Evolutionary conservation across 176 grass and related monocot genomes (phyloP).

Genomic region (Eremochloa ophiuroides): DNA sequence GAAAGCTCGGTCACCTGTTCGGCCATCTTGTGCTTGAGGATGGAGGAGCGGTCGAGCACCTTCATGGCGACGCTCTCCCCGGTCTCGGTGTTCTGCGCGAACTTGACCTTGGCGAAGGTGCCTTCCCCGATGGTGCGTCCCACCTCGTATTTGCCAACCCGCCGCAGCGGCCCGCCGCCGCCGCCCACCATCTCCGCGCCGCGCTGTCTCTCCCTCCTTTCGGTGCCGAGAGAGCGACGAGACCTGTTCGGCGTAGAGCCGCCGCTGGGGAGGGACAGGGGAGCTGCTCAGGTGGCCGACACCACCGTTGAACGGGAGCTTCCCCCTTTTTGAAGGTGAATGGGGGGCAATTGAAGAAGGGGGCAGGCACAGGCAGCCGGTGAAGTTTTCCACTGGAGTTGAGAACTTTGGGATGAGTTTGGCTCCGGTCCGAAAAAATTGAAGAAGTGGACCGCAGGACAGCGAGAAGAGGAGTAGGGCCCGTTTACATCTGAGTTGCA

Average conservation of each 20-base stretch:
- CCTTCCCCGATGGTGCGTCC: constrained; percentile 96
- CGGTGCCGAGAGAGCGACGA: neutral
- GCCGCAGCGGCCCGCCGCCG: constrained; percentile 45
- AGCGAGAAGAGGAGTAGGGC: neutral
- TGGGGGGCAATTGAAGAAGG: neutral
- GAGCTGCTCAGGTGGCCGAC: constrained; percentile 5
- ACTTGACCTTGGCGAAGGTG: constrained; percentile 98
- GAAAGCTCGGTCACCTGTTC: constrained; percentile 58
- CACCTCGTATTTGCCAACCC: constrained; percentile 97
- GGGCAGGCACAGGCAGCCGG: neutral
- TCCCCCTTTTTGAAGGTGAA: neutral
- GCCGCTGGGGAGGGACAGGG: neutral
- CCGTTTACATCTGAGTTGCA: too few species aligned
- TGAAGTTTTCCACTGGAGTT: neutral
- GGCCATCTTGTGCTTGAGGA: constrained; percentile 98
- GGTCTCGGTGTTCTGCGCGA: constrained; percentile 97
- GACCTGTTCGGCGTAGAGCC: neutral
- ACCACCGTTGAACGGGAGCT: neutral
- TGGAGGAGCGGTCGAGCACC: constrained; percentile 93
- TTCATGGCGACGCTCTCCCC: constrained; percentile 99
- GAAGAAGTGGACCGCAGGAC: too few species aligned
- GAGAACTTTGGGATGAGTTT: neutral
- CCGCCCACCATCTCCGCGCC: neutral
- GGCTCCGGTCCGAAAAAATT: neutral
- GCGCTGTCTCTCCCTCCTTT: neutral